Percentiles rank a stretch among this genome's conserved stretches.
Conservation (phyloP, 1,139 yeast genomes). For the Geotrichum citri-aurantii region DNA sequence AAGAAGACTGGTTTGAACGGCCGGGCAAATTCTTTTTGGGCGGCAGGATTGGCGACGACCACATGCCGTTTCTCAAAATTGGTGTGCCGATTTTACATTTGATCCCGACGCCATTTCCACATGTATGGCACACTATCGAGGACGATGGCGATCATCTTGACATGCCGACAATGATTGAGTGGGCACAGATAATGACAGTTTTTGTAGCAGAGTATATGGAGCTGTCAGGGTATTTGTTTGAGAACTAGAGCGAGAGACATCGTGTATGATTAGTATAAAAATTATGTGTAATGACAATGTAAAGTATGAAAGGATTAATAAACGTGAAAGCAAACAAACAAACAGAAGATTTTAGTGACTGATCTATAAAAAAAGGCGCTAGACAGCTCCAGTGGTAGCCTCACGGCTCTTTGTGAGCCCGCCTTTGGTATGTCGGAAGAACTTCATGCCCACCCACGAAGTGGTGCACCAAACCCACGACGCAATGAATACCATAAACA, state of each 20-base stretch:
- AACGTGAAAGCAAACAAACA: not conserved
- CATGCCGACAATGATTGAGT: conserved; percentile 33
- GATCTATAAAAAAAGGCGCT: not conserved
- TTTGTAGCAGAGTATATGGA: conserved; percentile 37
- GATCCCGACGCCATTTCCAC: conserved; percentile 48
- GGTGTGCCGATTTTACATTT: conserved; percentile 49
- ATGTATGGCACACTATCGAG: conserved; percentile 46
- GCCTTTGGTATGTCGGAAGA: conserved; percentile 71
- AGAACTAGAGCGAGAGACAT: not conserved
- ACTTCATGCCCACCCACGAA: conserved; percentile 73
- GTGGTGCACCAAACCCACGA: conserved; percentile 72
- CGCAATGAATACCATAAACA: conserved; percentile 50
- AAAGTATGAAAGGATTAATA: not conserved
- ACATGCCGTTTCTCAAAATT: conserved; percentile 44
- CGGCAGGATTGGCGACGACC: conserved; percentile 41
- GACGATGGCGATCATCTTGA: conserved; percentile 39
- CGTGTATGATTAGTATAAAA: too few species aligned
- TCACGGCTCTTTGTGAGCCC: conserved; percentile 21
- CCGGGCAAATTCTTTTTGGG: conserved; percentile 35
- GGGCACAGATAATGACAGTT: conserved; percentile 34
- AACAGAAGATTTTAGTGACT: not conserved
- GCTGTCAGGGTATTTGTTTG: conserved; percentile 21
- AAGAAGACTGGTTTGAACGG: conserved; percentile 15
- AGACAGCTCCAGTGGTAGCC: not conserved
- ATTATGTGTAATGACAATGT: not conserved